Conservation (phyloP, 257 asterid genomes). For the Dorcoceras hygrometricum region DNA sequence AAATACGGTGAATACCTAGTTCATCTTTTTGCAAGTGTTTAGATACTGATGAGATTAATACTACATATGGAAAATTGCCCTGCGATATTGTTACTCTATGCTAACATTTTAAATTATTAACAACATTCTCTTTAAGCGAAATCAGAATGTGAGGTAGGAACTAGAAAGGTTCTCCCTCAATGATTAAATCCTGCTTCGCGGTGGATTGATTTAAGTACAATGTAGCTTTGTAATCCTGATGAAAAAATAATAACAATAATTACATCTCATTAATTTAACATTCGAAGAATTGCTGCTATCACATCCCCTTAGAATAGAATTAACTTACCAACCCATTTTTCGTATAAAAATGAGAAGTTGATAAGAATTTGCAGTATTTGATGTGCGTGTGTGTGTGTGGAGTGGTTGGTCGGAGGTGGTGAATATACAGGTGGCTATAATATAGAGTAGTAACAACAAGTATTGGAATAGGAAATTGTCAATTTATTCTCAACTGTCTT, state of each 20-base stretch:
- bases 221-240: neutral
- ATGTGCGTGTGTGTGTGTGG: neutral
- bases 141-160: neutral
- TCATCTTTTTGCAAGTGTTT: slow-evolving; percentile 19
- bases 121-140: neutral
- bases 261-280: neutral
- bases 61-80: slow-evolving; percentile 2
- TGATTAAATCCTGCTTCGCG: neutral
- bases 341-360: neutral
- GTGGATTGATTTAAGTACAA: neutral
- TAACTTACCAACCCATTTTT: neutral
- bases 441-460: neutral
- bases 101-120: neutral
- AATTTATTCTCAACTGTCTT: slow-evolving; percentile 9
- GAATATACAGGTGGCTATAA: neutral
- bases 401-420: too few species aligned
- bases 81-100: neutral
- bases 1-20: slow-evolving; percentile 55
- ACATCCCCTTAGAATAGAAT: neutral
- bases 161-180: neutral
- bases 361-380: too few species aligned
- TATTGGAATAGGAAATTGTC: slow-evolving; percentile 10
- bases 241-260: too few species aligned
- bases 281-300: neutral
- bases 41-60: slow-evolving; percentile 19